Evolutionary conservation across 345 rosid genomes (phyloP).

Genomic region (Lumnitzera racemosa): DNA sequence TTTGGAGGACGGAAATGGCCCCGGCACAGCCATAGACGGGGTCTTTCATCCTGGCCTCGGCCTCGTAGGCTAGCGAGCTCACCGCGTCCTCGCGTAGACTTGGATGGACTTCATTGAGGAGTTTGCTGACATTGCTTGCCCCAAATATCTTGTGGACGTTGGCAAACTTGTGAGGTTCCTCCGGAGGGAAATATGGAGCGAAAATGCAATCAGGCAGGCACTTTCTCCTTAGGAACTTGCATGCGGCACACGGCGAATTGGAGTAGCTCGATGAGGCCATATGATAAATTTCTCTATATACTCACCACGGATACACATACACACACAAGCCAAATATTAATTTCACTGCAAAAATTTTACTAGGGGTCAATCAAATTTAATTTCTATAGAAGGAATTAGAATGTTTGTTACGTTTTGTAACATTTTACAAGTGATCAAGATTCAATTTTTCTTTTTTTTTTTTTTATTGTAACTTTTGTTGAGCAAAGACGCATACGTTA

Average conservation of each 20-base stretch:
- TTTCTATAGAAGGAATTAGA: no score
- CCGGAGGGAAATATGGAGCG: slow-evolving; percentile 54
- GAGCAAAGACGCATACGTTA: no score
- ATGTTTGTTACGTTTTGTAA: no score
- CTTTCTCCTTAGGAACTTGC: slow-evolving; percentile 52
- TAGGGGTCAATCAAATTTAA: no score
- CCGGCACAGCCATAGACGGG: slow-evolving; percentile 55
- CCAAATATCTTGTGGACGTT: slow-evolving; percentile 56
- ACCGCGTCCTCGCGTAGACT: slow-evolving; percentile 54
- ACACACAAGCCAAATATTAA: no score
- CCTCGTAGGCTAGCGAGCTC: slow-evolving; percentile 51
- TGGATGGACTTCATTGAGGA: slow-evolving; percentile 37
- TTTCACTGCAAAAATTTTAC: no score
- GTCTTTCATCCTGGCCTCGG: slow-evolving; percentile 50
- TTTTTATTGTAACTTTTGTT: no score
- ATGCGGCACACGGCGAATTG: slow-evolving; percentile 55
- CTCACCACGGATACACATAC: no score
- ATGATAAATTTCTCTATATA: background rate
- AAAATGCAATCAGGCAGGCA: slow-evolving; percentile 43
- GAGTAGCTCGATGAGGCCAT: slow-evolving; percentile 49
- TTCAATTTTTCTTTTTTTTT: no score
- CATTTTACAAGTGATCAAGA: no score
- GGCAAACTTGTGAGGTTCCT: slow-evolving; percentile 49
- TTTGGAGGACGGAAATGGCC: slow-evolving; percentile 45
- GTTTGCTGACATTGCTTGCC: slow-evolving; percentile 51